Evolutionary conservation across 305 asterid species (phyloP).

Genomic region (Fraxinus latifolia): DNA sequence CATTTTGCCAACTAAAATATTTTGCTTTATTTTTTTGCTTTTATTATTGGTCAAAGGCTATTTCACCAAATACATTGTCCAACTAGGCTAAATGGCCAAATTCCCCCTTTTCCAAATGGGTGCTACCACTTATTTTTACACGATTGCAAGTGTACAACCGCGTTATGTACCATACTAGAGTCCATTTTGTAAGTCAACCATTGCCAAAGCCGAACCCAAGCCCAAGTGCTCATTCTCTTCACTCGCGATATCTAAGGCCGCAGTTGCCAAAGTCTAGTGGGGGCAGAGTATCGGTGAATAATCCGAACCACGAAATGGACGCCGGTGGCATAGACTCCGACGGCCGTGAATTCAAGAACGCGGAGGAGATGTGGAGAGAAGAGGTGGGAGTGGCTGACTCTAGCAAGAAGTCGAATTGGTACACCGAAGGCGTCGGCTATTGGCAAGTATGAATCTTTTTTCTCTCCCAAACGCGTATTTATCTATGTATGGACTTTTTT

Average conservation of each 20-base stretch:
- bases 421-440: conserved; percentile 67
- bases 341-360: conserved; percentile 70
- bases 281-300: conserved; percentile 13
- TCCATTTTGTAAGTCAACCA: neutral
- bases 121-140: neutral
- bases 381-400: conserved; percentile 71
- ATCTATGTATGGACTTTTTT: neutral
- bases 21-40: too few species aligned
- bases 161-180: conserved; percentile 25
- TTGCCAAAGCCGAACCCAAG: neutral
- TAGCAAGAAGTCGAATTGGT: conserved; percentile 80
- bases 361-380: conserved; percentile 97
- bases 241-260: neutral
- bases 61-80: too few species aligned
- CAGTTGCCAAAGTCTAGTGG: neutral
- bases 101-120: neutral
- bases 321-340: conserved; percentile 65
- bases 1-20: too few species aligned
- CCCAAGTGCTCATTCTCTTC: neutral
- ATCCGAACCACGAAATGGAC: conserved; percentile 45
- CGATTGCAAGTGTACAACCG: conserved; percentile 26
- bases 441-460: conserved; percentile 55
- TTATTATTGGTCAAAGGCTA: too few species aligned
- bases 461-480: neutral
- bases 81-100: too few species aligned